These are phyloP conservation scores for Pythium volutum DNA, from an alignment of 352 stramenopile genomes.

Conservation along the genomic window DNA sequence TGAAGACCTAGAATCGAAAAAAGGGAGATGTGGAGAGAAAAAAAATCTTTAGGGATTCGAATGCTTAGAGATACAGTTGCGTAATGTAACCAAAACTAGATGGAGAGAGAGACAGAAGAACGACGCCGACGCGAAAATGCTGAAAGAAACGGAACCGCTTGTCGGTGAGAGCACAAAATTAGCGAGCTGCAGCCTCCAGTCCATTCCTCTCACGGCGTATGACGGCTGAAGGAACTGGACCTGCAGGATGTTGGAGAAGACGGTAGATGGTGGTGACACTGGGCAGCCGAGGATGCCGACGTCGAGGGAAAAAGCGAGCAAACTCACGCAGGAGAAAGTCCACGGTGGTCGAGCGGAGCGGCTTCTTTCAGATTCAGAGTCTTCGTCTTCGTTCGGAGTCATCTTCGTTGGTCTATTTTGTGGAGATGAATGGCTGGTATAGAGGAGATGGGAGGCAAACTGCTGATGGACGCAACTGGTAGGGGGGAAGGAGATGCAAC, in stretches of 20 bases:
- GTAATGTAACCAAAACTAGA: constrained; percentile 17
- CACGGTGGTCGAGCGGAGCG: too few relatives aligned
- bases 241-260: not conserved
- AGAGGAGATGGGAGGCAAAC: constrained; percentile 19
- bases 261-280: not conserved
- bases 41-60: not conserved
- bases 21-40: not conserved
- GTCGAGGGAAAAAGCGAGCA: not conserved
- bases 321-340: not conserved
- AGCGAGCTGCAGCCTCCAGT: not conserved
- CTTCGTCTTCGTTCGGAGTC: not conserved
- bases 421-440: constrained; percentile 25
- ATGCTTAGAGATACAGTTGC: constrained; percentile 17
- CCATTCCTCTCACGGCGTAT: not conserved
- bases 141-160: not conserved
- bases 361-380: too few relatives aligned
- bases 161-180: constrained; percentile 13
- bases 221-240: not conserved
- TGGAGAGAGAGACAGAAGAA: not conserved
- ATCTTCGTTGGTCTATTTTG: constrained; percentile 16
- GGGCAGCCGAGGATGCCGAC: not conserved
- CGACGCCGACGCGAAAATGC: not conserved
- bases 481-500: constrained; percentile 4
- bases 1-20: not conserved
- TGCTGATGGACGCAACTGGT: constrained; percentile 6